These are phyloP conservation scores for Phytopythium chamaehyphon DNA, from an alignment of 352 stramenopile genomes.

Conservation along the genomic window DNA sequence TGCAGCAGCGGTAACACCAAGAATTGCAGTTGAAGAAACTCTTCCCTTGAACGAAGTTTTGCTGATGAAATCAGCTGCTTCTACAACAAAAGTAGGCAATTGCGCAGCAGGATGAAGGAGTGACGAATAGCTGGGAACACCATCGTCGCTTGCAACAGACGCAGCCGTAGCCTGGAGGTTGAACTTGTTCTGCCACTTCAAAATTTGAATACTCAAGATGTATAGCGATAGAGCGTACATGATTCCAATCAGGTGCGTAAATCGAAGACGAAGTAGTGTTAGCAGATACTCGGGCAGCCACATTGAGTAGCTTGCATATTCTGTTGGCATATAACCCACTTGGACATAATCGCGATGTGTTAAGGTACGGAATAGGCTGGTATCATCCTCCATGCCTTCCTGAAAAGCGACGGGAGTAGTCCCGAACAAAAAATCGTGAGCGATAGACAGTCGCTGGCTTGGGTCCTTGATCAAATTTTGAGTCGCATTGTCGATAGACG, in stretches of 20 bases:
- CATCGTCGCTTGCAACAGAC: background rate
- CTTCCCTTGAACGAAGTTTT: background rate
- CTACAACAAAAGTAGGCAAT: slow-evolving; percentile 30
- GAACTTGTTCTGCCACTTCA: slow-evolving; percentile 66
- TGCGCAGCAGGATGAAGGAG: slow-evolving; percentile 55
- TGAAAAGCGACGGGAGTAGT: background rate
- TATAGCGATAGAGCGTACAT: slow-evolving; percentile 66
- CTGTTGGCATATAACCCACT: slow-evolving; percentile 43
- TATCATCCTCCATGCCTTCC: background rate
- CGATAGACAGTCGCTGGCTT: slow-evolving; percentile 33
- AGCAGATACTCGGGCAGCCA: slow-evolving; percentile 45
- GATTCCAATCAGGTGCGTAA: slow-evolving; percentile 43
- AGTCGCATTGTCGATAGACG: slow-evolving; percentile 46
- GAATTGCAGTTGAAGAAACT: background rate
- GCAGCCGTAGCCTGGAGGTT: slow-evolving; percentile 26
- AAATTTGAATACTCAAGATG: slow-evolving; percentile 60
- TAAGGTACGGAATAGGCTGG: background rate
- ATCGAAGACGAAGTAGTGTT: slow-evolving; percentile 42
- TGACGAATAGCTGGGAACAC: slow-evolving; percentile 47
- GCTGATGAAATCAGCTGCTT: slow-evolving; percentile 1
- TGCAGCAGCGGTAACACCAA: background rate
- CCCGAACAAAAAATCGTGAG: slow-evolving; percentile 38
- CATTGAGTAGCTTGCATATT: slow-evolving; percentile 42
- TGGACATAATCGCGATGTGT: slow-evolving; percentile 46
- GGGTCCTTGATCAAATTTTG: slow-evolving; percentile 39